Evolutionary conservation across 805 yeast genomes (phyloP).

Genomic region (Myxozyma udenii): DNA sequence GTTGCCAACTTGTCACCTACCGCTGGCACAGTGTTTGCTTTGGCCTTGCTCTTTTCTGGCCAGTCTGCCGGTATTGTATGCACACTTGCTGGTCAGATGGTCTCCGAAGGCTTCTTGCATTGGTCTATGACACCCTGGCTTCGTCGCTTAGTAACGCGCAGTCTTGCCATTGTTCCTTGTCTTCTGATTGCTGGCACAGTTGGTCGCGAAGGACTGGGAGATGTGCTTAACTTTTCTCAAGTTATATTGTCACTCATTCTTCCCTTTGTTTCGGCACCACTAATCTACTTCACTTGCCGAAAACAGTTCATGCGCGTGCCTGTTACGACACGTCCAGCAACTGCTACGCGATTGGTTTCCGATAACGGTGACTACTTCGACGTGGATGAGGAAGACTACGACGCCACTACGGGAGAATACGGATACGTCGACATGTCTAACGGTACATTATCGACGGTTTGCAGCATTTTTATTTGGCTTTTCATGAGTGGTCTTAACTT

Average conservation of each 20-base stretch:
- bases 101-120: conserved; percentile 81
- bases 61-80: conserved; percentile 91
- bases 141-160: conserved; percentile 72
- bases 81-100: conserved; percentile 87
- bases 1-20: conserved; percentile 60
- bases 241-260: conserved; percentile 76
- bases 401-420: neutral
- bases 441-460: conserved; percentile 51
- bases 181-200: conserved; percentile 64
- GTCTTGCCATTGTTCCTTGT: conserved; percentile 79
- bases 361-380: neutral
- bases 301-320: conserved; percentile 57
- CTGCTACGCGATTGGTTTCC: neutral
- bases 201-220: conserved; percentile 68
- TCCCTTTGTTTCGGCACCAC: conserved; percentile 82
- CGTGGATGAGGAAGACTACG: conserved; percentile 14
- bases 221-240: conserved; percentile 80
- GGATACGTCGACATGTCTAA: conserved; percentile 45
- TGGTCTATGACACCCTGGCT: conserved; percentile 82
- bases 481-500: conserved; percentile 69
- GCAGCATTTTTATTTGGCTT: conserved; percentile 63
- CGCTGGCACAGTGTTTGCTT: conserved; percentile 80
- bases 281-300: conserved; percentile 74
- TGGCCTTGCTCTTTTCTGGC: conserved; percentile 81
- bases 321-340: conserved; percentile 20